These are phyloP conservation scores for Trifolium dubium DNA, from an alignment of 306 rosid genomes.

Conservation along the genomic window DNA sequence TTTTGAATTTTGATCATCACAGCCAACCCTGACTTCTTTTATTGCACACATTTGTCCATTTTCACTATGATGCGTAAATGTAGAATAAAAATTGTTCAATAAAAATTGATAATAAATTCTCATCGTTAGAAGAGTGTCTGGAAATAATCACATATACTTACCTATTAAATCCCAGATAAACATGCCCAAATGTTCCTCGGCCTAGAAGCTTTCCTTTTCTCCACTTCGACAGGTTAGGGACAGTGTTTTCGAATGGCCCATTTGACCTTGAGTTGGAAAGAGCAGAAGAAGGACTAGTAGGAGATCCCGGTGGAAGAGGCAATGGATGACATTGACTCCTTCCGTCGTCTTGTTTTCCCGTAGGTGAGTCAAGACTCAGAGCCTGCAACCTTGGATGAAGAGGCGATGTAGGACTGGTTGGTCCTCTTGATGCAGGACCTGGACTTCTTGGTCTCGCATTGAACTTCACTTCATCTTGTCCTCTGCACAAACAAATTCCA, in stretches of 20 bases:
- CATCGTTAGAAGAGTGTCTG: not conserved
- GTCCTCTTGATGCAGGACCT: slow-evolving; percentile 78
- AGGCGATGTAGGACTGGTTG: slow-evolving; percentile 92
- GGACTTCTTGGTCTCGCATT: slow-evolving; percentile 69
- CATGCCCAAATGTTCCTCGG: slow-evolving; percentile 97
- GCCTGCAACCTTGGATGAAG: slow-evolving; percentile 64
- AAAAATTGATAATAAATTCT: not conserved
- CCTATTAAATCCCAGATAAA: slow-evolving; percentile 92
- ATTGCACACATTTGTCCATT: slow-evolving; percentile 99
- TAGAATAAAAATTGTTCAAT: slow-evolving; percentile 7
- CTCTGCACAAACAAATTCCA: slow-evolving; percentile 56
- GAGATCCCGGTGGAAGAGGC: slow-evolving; percentile 97
- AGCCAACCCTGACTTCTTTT: slow-evolving; percentile 85
- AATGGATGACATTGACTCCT: slow-evolving; percentile 76
- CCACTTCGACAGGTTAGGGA: slow-evolving; percentile 65
- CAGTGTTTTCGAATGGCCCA: slow-evolving; percentile 48
- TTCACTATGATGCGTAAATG: slow-evolving; percentile 61
- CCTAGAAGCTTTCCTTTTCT: slow-evolving; percentile 95
- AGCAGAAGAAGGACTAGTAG: slow-evolving; percentile 83
- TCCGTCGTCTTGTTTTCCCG: slow-evolving; percentile 76
- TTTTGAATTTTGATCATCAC: slow-evolving; percentile 79
- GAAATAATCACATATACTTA: slow-evolving; percentile 28
- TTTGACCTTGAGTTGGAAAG: slow-evolving; percentile 48
- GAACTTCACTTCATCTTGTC: slow-evolving; percentile 59
- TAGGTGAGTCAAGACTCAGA: slow-evolving; percentile 69